Base-by-base conservation (phyloP, 192 early-diverging fungal genomes). In the Entomortierella beljakovae region DNA sequence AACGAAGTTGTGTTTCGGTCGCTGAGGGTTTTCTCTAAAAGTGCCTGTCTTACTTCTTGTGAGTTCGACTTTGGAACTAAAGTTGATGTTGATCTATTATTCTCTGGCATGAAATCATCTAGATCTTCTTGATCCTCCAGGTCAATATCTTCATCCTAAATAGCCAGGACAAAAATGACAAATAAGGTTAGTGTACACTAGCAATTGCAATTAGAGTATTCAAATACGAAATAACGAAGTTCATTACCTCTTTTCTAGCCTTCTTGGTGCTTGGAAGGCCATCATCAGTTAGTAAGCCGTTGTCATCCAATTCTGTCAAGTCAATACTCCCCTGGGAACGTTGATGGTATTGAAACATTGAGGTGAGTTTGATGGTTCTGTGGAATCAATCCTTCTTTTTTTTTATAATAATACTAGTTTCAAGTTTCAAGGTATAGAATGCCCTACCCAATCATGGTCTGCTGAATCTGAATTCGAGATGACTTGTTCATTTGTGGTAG, bases 371-470 rank as follows among this genome's bases (percentile, higher is more conserved):
- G n/a, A n/a, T n/a, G n/a, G n/a, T n/a, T n/a, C n/a, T n/a, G n/a
- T n/a, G n/a, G n/a, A n/a, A n/a, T n/a, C n/a, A n/a, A n/a, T n/a
- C n/a, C n/a, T n/a, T n/a, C n/a, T n/a, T n/a, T n/a, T n/a, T n/a
- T n/a, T n/a, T n/a, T n/a, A n/a, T n/a, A n/a, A n/a, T n/a, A n/a
- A n/a, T n/a, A n/a, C n/a, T n/a, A n/a, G n/a, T n/a, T n/a, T n/a
- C n/a, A n/a, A n/a, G n/a, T n/a, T n/a, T n/a, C n/a, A n/a, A n/a
- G n/a, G n/a, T n/a, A n/a, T n/a, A n/a, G n/a, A n/a, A n/a, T 43
- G 9, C 6, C 32, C 23, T 77, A 79, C 67, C 67, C 75, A 79
- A 60, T 58, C 75, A n/a, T 56, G 23, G 6, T 79, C 74, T 7
- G 63, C 11, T 28, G 75, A 79, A 48, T 79, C 75, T 38, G 74